Base-by-base conservation (phyloP, 2,329 filamentous ascomycete genomes). In the Colletotrichum sidae region DNA sequence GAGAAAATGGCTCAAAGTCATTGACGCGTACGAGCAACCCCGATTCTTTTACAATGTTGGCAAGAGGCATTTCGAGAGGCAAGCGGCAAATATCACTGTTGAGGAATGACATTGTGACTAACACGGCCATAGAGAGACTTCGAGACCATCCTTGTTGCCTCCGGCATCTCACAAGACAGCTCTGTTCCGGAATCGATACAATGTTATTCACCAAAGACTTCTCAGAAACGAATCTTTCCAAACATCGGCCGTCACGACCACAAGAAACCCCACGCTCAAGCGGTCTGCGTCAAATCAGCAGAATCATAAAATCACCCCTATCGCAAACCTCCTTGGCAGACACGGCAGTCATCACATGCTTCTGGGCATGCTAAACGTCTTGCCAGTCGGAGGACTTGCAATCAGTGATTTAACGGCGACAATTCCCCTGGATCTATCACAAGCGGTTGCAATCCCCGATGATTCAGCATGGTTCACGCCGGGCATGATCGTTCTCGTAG, bases 191-290 rank as follows among this genome's bases (percentile, higher is more conserved):
- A 94, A 97, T 75, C 88, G 94, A 68, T 98, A 96, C 76, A 92
- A 97, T 72, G 86, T 98, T 59, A 91, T 98, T 55, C 92, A 97
- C 75, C 95, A 98, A 76, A 90, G 96, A 15, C 86, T 98, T 15
- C 86, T 98, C 45, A 90, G 96, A 53, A 97, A 97, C 74, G 94
- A 97, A 77, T 90, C 92, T 17, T 99, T 99, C 72, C 94, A 97
- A 76, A 89, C 89, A 17, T 93, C 94, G 1, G 85, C 91, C 17
- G 89, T 97, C 60, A 87, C 90, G 8, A 84, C 86, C 84, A 84
- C 52, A 76, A 80, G 55, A 78, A 79, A n/a, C 80, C 83, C 25
- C 81, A 82, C 84, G 2, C 78, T 90, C 2, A 84, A 84, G 68
- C 84, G 86, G 45, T 88, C 88, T 8, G 83, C 86, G 4, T 90